Evolutionary conservation across 2,329 filamentous ascomycete genomes (phyloP), one percentile per base, ranked within the genome.

Genomic region (Epichloe gansuensis): DNA sequence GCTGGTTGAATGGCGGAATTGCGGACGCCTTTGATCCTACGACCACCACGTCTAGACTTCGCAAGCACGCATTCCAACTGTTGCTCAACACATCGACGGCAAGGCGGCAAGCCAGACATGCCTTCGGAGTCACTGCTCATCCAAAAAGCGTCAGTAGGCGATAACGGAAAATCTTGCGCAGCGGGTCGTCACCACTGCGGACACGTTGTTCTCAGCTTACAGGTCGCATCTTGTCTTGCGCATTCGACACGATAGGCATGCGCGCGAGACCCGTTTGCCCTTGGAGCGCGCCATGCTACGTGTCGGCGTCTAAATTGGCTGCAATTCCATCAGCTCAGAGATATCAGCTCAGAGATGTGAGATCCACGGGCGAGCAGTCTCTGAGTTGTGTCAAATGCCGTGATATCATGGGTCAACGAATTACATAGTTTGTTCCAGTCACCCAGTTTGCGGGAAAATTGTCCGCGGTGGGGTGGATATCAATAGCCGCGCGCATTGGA

Each of bases 41-140:
- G 63, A 13, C 69, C 69, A 12, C 69, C 69, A 15, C 70, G 63
- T 34, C 63, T 62, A 11, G 69, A 72, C 5, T 67, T 69, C n/a
- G 68, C 69, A 34, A 72, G 60, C 13, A 71, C 61, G 49, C 70
- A 72, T 53, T 71, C 64, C 41, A 65, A 63, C 48, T 64, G 56
- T 46, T 70, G 65, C 46, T 70, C 64, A 45, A 66, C 58, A 50
- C 70, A 72, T 50, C 68, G 61, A 17, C 67, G 63, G 53, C 70
- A 72, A 2, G 68, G 70, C 5, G 66, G 66, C 12, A 58, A 56
- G 12, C 65, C 66, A 17, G 68, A 65, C n/a, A 60, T 60, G 25
- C 67, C 69, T 37, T 61, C 66, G 1, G 61, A 60, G 49, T 67
- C 65, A 28, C 65, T 68, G 37, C 9, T 43, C 25, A 15, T 5